These are phyloP conservation scores for Lodderomyces parapsilosis DNA, from an alignment of 1,139 yeast species.

Conservation along the genomic window DNA sequence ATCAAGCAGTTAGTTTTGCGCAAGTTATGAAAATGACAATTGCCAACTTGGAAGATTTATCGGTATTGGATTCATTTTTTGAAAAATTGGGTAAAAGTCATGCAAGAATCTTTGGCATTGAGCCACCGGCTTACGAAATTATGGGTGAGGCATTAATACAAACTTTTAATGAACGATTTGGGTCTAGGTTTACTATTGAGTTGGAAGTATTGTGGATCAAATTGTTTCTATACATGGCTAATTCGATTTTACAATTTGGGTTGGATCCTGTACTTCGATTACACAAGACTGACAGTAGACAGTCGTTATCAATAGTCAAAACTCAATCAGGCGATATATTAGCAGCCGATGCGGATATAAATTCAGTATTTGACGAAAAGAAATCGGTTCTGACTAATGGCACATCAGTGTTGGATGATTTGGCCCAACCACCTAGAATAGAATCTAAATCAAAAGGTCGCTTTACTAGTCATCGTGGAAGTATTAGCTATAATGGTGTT, in stretches of 20 bases:
- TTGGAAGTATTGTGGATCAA: slow-evolving; percentile 74
- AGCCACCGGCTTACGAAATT: slow-evolving; percentile 67
- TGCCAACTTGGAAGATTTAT: slow-evolving; percentile 40
- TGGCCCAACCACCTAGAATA: background rate
- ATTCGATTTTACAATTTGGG: slow-evolving; percentile 62
- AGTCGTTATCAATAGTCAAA: background rate
- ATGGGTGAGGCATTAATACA: slow-evolving; percentile 78
- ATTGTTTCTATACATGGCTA: slow-evolving; percentile 59
- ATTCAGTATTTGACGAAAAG: slow-evolving; percentile 5
- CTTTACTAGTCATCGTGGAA: background rate
- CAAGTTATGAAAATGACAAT: slow-evolving; percentile 72
- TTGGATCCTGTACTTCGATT: slow-evolving; percentile 50
- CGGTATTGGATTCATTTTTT: slow-evolving; percentile 56
- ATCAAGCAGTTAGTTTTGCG: slow-evolving; percentile 77
- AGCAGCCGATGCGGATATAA: background rate
- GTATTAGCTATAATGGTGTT: background rate
- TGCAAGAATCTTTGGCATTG: slow-evolving; percentile 71
- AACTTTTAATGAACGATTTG: slow-evolving; percentile 71
- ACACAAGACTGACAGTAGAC: background rate
- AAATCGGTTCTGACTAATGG: slow-evolving; percentile 6
- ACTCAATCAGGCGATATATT: background rate
- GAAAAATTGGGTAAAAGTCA: slow-evolving; percentile 72
- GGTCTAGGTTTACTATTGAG: slow-evolving; percentile 44
- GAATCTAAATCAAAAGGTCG: background rate
- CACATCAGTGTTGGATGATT: slow-evolving; percentile 4